A percentile compares a stretch with the other conserved stretches of the same genome.
phyloP scores from a whole-genome alignment of 108 stramenopile species.

The Schizochytrium sp. region DNA sequence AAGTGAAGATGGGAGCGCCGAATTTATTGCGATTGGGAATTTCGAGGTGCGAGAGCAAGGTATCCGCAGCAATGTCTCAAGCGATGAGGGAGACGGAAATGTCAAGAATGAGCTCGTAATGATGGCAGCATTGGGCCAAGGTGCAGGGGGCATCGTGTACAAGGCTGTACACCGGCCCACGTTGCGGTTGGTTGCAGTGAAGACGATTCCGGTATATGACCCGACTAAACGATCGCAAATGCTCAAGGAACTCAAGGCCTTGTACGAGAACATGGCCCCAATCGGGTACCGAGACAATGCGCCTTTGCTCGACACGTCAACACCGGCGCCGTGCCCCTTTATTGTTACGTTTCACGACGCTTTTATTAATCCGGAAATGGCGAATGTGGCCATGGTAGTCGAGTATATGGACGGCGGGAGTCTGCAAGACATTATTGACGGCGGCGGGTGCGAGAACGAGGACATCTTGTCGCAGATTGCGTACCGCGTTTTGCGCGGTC shows the following conservation, averaged over 20 bases:
- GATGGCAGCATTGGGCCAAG: constrained; percentile 44
- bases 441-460: constrained; percentile 44
- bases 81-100: background rate
- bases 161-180: constrained; percentile 55
- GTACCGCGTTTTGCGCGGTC: constrained; percentile 30
- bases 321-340: constrained; percentile 22
- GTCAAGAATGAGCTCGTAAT: constrained; percentile 41
- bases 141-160: constrained; percentile 50
- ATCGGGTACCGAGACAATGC: background rate
- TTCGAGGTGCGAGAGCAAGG: background rate
- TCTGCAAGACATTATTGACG: constrained; percentile 34
- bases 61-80: background rate
- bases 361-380: constrained; percentile 40
- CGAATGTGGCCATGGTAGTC: constrained; percentile 43
- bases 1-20: too few species aligned
- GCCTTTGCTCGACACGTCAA: too few species aligned
- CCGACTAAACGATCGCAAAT: constrained; percentile 44
- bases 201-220: constrained; percentile 49
- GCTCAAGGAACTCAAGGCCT: constrained; percentile 40
- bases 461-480: constrained; percentile 38
- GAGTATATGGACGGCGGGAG: constrained; percentile 38
- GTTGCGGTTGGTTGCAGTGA: constrained; percentile 56
- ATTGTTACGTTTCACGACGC: constrained; percentile 56
- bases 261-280: constrained; percentile 36
- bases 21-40: background rate